phyloP scores from a whole-genome alignment of 169 alveolate species.

The Cardiosporidium cionae region DNA sequence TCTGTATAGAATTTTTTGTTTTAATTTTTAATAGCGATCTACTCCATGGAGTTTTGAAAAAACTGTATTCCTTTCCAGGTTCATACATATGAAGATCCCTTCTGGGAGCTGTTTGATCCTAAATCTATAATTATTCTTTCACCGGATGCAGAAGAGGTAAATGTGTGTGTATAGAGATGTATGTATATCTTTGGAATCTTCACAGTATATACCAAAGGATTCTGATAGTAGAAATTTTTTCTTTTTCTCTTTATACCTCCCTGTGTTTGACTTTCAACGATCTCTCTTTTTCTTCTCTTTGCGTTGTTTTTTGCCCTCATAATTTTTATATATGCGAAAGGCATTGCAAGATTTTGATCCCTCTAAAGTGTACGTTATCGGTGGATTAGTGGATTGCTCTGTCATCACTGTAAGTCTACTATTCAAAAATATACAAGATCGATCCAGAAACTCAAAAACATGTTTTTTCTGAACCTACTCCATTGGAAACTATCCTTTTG shows the following conservation, averaged over 20 bases:
- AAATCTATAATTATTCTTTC: constrained; percentile 16
- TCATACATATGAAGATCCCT: constrained; percentile 22
- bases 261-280: too few relatives aligned
- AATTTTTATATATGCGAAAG: background rate
- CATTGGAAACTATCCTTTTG: too few relatives aligned
- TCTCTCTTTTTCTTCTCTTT: background rate
- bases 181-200: background rate
- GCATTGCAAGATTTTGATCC: background rate
- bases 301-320: background rate
- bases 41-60: background rate
- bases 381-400: background rate
- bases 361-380: background rate
- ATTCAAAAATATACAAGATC: too few relatives aligned
- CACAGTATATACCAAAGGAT: background rate
- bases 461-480: too few relatives aligned
- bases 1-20: background rate
- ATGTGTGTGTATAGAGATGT: background rate
- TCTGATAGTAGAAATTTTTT: background rate
- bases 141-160: constrained; percentile 31
- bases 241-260: too few relatives aligned
- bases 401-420: background rate
- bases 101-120: constrained; percentile 17
- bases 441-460: too few relatives aligned
- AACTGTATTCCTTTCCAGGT: constrained; percentile 9
- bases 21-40: background rate